These are phyloP conservation scores for Geranium incanum DNA, from an alignment of 441 rosid species.

Conservation along the genomic window DNA sequence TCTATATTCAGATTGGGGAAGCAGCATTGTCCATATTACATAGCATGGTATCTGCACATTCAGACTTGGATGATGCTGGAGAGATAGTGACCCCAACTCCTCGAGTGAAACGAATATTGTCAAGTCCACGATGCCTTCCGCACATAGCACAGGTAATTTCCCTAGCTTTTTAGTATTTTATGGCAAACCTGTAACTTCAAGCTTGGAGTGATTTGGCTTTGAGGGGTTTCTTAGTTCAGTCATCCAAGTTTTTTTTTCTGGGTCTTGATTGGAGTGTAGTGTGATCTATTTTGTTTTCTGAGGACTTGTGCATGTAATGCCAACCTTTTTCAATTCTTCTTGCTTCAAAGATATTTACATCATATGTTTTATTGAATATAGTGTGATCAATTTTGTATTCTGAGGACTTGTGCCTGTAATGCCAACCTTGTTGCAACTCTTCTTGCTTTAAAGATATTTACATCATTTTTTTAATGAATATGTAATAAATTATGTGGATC, in stretches of 20 bases:
- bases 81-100: constrained; percentile 99
- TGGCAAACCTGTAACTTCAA: background rate
- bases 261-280: too few relatives aligned
- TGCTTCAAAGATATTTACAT: too few relatives aligned
- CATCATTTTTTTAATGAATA: background rate
- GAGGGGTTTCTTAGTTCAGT: background rate
- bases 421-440: too few relatives aligned
- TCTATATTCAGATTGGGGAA: constrained; percentile 71
- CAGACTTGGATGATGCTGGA: constrained; percentile 99
- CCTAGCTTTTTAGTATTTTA: background rate
- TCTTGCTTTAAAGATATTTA: background rate
- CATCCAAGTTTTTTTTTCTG: background rate
- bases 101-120: constrained; percentile 84
- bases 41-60: constrained; percentile 98
- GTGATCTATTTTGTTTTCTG: too few relatives aligned
- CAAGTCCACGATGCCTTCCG: constrained; percentile 96
- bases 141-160: constrained; percentile 92
- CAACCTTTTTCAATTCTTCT: too few relatives aligned
- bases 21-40: constrained; percentile 90
- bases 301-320: too few relatives aligned
- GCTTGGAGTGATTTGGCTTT: constrained; percentile 4
- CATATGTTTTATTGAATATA: too few relatives aligned
- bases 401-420: too few relatives aligned
- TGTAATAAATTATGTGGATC: background rate
- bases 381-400: too few relatives aligned